Evolutionary conservation across 192 early-diverging fungal species (phyloP).

Genomic region (Coemansia sp.): DNA sequence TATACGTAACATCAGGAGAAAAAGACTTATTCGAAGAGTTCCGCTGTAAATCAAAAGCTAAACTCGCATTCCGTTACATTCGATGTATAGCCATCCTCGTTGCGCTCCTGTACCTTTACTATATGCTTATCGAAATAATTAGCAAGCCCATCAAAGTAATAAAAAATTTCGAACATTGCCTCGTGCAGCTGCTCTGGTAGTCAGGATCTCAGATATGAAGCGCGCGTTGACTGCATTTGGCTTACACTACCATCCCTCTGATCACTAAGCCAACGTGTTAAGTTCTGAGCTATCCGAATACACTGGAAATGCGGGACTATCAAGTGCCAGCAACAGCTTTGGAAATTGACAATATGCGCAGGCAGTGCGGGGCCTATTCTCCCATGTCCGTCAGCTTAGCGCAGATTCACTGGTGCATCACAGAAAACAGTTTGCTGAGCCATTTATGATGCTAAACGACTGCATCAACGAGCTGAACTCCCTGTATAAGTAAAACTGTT

Average conservation of each 20-base stretch:
- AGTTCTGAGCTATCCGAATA: slow-evolving; percentile 26
- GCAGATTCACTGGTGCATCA: slow-evolving; percentile 28
- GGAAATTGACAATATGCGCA: slow-evolving; percentile 15
- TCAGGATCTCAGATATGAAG: slow-evolving; percentile 24
- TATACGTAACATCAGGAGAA: not conserved
- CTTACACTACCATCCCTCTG: slow-evolving; percentile 16
- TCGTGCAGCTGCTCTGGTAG: slow-evolving; percentile 6
- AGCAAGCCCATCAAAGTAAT: not conserved
- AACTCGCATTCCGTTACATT: not conserved
- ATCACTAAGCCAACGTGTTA: slow-evolving; percentile 6
- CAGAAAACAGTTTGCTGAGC: slow-evolving; percentile 14
- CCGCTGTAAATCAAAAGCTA: not conserved
- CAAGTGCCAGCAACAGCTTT: slow-evolving; percentile 12
- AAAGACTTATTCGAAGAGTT: not conserved
- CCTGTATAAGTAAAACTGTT: slow-evolving; percentile 5
- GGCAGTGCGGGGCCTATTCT: slow-evolving; percentile 5
- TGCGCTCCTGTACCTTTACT: not conserved
- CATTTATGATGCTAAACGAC: slow-evolving; percentile 27
- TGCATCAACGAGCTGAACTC: slow-evolving; percentile 21
- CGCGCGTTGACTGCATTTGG: slow-evolving; percentile 14
- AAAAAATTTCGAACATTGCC: not conserved
- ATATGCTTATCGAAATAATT: not conserved
- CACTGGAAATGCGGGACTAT: slow-evolving; percentile 17
- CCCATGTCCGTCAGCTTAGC: slow-evolving; percentile 17
- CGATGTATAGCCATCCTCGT: not conserved